Conservation (phyloP, 2,329 filamentous ascomycete species). For the Xylariomycetidae sp. region DNA sequence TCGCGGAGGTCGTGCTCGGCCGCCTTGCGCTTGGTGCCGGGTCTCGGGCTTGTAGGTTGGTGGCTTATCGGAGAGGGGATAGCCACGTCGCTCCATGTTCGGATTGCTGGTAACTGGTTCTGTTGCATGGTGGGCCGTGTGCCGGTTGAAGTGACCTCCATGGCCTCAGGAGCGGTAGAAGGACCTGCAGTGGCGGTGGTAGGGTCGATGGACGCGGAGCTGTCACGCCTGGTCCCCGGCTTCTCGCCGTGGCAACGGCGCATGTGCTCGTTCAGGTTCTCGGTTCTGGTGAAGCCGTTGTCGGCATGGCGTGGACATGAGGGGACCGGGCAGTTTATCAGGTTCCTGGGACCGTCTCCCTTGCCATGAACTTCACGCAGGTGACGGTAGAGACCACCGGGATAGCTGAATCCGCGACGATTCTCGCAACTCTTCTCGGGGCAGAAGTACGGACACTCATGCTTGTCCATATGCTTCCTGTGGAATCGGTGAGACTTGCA, state of each 20-base stretch:
- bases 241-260: constrained; percentile 68
- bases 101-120: no score
- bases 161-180: neutral
- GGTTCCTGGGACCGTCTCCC: constrained; percentile 81
- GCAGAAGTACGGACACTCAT: constrained; percentile 89
- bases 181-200: neutral
- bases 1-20: constrained; percentile 46
- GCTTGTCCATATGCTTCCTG: constrained; percentile 98
- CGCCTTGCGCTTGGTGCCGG: constrained; percentile 43
- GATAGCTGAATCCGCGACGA: constrained; percentile 90
- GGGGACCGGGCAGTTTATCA: constrained; percentile 75
- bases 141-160: neutral
- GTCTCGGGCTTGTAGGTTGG: constrained; percentile 11
- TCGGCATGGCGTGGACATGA: constrained; percentile 85
- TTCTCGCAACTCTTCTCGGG: constrained; percentile 79
- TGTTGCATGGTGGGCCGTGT: no score
- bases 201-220: no score
- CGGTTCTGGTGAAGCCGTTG: constrained; percentile 85
- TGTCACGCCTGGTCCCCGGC: constrained; percentile 24
- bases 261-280: constrained; percentile 91
- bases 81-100: no score
- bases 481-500: constrained; percentile 12
- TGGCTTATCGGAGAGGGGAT: constrained; percentile 1
- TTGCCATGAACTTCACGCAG: constrained; percentile 91
- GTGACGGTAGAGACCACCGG: constrained; percentile 80